Base-by-base conservation (phyloP, 2,329 filamentous ascomycete species). In the Claviceps arundinis region DNA sequence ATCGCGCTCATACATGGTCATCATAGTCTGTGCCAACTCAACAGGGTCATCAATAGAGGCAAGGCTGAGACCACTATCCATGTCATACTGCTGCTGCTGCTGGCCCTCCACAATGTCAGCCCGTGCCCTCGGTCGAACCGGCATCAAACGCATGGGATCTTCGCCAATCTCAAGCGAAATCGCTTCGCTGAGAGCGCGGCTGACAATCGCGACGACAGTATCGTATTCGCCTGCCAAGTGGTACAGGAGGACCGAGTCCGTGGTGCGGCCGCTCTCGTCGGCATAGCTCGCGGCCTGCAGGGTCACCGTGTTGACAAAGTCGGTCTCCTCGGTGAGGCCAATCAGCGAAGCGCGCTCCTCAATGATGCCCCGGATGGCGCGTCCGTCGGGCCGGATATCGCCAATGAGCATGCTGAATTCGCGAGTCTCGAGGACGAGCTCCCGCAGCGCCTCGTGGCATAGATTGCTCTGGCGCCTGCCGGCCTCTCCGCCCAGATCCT, bases 171-270 rank as follows among this genome's bases (percentile, higher is more conserved):
- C 89, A 11, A 91, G 77, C 13, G 88, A 85, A 54, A 97, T 82
- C 45, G 89, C 87, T 67, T 97, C 89, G 52, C 90, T 94, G 38
- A 98, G 76, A 3, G 90, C 85, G 41, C 89, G 85, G 68, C 90
- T 95, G 62, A 97, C 81, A 58, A 97, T 91, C 26, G 80, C 74
- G 44, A 96, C 82, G n/a, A 97, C 94, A 51, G 84, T 89, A 65
- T 98, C 89, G 65, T 95, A 97, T 66, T 98, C 90, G 62, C 89
- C 88, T 0, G 93, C 91, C 44, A 98, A 76, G 66, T 98, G 91
- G 67, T 95, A 97, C 50, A 98, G 76, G 49, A 98, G 76, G 14
- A 97, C 91, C 2, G 94, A 90, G 68, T 98, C 93, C 0, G 91
- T 94, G 1, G 85, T 89, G 48, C 94, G 81, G 41, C 93, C 91